phyloP scores from a whole-genome alignment of 805 yeast species.

The Wickerhamomyces pijperi region DNA sequence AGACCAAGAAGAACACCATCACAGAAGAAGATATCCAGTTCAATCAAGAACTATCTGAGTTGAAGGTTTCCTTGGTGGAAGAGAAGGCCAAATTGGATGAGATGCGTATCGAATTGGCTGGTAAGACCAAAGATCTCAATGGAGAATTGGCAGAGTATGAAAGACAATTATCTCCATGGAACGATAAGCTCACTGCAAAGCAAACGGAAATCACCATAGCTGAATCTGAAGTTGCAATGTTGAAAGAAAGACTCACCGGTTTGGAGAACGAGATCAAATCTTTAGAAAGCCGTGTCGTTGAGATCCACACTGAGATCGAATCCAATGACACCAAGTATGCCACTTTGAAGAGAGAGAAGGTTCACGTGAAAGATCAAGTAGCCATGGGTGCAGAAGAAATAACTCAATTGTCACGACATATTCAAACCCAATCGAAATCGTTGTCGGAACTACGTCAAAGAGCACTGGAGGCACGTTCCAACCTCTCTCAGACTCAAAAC shows the following conservation, averaged over 20 bases:
- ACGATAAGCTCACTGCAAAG: constrained; percentile 49
- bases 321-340: constrained; percentile 34
- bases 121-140: constrained; percentile 61
- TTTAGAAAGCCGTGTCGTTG: constrained; percentile 31
- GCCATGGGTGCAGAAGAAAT: constrained; percentile 48
- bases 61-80: constrained; percentile 31
- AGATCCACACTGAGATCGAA: constrained; percentile 36
- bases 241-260: constrained; percentile 34
- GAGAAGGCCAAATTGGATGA: constrained; percentile 52
- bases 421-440: constrained; percentile 44
- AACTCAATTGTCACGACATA: constrained; percentile 31
- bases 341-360: constrained; percentile 36
- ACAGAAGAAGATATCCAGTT: constrained; percentile 32
- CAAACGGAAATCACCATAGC: constrained; percentile 56
- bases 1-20: constrained; percentile 34
- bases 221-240: constrained; percentile 50
- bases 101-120: constrained; percentile 55
- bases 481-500: constrained; percentile 47
- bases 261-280: constrained; percentile 32
- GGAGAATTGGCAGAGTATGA: constrained; percentile 54
- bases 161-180: constrained; percentile 74
- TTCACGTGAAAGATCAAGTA: constrained; percentile 42
- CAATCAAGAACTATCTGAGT: constrained; percentile 30
- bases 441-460: constrained; percentile 46
- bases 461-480: constrained; percentile 53